Evolutionary conservation across 2,329 filamentous ascomycete genomes (phyloP), one percentile per base, ranked within the genome.

Genomic region (Parastagonospora nodorum): DNA sequence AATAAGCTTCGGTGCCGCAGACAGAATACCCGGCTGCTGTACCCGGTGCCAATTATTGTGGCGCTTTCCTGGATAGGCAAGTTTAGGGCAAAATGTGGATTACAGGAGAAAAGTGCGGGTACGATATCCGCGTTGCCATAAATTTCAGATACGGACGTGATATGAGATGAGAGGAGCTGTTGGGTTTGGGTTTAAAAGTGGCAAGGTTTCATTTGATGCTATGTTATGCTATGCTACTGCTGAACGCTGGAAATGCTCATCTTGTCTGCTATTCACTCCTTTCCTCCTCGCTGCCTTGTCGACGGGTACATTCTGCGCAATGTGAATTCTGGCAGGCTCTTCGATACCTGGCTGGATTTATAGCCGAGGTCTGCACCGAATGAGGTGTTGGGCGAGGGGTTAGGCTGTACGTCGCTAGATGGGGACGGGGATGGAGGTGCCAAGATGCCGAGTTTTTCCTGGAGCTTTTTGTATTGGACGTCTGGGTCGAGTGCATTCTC

Each of bases 401-500:
- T 24, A 15, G 9, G 16, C 10, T 3, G 27, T 5, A 11, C 4
- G 36, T 6, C 12, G 8, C 8, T 11, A 7, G 14, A 12, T 16
- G 12, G 16, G 10, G 38, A n/a, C 16, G 27, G 15, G 16, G 15
- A 16, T 31, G 27, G 16, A 15, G 42, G 38, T 16, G 29, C 31
- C 24, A 37, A 24, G 32, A 55, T 43, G 16, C 54, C 57, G 7
- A 60, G 35, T 37, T 49, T 46, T 40, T 55, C 49, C 36, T 57
- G 51, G 1, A 57, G 49, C 19, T 38, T 55, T 30, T 47, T 38
- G 44, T 57, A 57, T 43, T 60, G 54, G 5, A 47, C 10, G 44
- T 57, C 57, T n/a, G 56, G 50, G 11, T 58, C 50, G 30, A 38
- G 37, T 1, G n/a, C 5, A 16, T 48, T 47, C 11, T 39, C 33